phyloP scores from a whole-genome alignment of 2,329 filamentous ascomycete genomes.

The Ophiosphaerella narmari region DNA sequence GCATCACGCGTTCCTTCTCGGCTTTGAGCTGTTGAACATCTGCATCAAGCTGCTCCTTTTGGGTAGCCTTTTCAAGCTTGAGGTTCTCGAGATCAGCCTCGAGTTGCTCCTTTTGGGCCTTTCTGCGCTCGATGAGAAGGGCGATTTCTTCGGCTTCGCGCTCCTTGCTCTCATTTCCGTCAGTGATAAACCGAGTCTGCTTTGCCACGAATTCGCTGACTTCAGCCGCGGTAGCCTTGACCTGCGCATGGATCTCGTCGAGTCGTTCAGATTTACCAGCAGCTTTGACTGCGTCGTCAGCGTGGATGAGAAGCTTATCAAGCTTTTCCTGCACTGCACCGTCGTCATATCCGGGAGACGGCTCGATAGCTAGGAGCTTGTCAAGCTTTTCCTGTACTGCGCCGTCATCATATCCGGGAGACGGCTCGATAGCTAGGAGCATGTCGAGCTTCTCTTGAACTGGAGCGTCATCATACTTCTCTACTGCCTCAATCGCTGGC shows the following conservation, averaged over 20 bases:
- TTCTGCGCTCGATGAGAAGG: conserved; percentile 77
- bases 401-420: conserved; percentile 48
- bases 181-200: conserved; percentile 74
- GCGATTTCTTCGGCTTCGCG: conserved; percentile 79
- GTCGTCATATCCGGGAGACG: conserved; percentile 44
- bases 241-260: conserved; percentile 86
- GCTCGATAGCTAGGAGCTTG: conserved; percentile 57
- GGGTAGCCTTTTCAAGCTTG: conserved; percentile 59
- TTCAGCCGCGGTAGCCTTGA: conserved; percentile 81
- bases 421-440: conserved; percentile 55
- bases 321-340: conserved; percentile 61
- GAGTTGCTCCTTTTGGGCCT: conserved; percentile 66
- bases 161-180: conserved; percentile 79
- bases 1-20: conserved; percentile 49
- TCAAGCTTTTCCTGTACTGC: conserved; percentile 62
- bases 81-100: conserved; percentile 53
- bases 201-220: conserved; percentile 79
- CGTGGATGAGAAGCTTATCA: conserved; percentile 60
- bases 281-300: conserved; percentile 68
- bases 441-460: conserved; percentile 62
- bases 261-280: conserved; percentile 78
- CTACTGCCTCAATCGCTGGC: conserved; percentile 52
- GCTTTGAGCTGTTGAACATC: conserved; percentile 52
- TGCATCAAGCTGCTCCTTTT: conserved; percentile 63
- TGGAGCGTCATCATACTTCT: conserved; percentile 60